phyloP scores from a whole-genome alignment of 345 rosid genomes.

The Arabis alpina region DNA sequence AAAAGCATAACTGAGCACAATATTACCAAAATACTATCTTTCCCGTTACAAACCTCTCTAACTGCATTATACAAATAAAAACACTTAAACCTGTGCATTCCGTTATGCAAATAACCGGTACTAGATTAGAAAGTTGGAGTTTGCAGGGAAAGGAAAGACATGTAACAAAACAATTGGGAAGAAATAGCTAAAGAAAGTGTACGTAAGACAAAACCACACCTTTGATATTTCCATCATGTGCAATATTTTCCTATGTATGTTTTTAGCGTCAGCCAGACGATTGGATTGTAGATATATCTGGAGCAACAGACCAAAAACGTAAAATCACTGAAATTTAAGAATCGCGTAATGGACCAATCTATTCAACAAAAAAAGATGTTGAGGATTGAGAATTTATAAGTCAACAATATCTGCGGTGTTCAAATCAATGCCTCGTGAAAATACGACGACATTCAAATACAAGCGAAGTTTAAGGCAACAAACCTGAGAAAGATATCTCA shows the following conservation, averaged over 20 bases:
- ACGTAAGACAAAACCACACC: conserved; percentile 49
- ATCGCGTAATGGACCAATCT: not conserved
- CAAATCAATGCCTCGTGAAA: conserved; percentile 12
- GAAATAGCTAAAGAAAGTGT: no score
- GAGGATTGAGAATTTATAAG: not conserved
- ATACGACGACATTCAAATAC: not conserved
- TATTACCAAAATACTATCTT: no score
- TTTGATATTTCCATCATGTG: conserved; percentile 75
- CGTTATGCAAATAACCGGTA: no score
- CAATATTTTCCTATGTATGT: conserved; percentile 71
- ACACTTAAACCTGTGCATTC: no score
- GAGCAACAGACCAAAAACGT: conserved; percentile 24
- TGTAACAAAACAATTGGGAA: no score
- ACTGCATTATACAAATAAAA: no score
- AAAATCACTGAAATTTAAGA: conserved; percentile 4
- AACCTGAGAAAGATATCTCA: conserved; percentile 83
- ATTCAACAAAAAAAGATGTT: conserved; percentile 4
- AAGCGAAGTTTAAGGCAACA: conserved; percentile 16
- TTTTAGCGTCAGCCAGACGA: conserved; percentile 65
- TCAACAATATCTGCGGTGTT: not conserved
- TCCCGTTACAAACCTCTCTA: no score
- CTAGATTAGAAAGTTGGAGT: no score
- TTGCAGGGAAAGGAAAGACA: no score
- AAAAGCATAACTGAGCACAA: no score
- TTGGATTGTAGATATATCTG: conserved; percentile 71